These are phyloP conservation scores for Colletotrichum sp. DNA, from an alignment of 2,329 filamentous ascomycete species.

Conservation along the genomic window DNA sequence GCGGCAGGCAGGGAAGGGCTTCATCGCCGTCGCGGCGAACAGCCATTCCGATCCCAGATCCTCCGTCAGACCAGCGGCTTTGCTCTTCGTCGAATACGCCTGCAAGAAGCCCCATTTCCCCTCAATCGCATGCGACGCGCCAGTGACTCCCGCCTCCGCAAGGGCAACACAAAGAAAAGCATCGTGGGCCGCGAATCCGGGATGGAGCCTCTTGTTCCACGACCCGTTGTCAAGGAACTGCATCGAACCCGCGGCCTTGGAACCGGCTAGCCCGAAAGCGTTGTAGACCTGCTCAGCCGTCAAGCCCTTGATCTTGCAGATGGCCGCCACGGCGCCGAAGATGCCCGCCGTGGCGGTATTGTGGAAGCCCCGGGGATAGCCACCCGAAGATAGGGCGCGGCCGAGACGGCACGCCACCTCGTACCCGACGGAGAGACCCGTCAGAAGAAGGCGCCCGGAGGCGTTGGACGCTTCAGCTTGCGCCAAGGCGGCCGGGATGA, in stretches of 20 bases:
- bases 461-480: conserved; percentile 22
- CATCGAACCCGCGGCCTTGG: conserved; percentile 31
- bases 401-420: conserved; percentile 31
- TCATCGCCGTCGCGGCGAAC: conserved; percentile 27
- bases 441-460: neutral
- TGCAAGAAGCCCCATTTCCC: conserved; percentile 28
- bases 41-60: conserved; percentile 26
- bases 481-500: conserved; percentile 37
- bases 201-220: conserved; percentile 33
- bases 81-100: conserved; percentile 24
- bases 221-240: conserved; percentile 33
- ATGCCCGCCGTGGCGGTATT: conserved; percentile 30
- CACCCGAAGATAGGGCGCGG: conserved; percentile 26
- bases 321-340: conserved; percentile 30
- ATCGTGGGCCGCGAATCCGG: conserved; percentile 31
- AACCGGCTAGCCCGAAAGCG: conserved; percentile 29
- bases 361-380: conserved; percentile 30
- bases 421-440: conserved; percentile 28
- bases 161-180: conserved; percentile 29
- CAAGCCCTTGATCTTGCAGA: conserved; percentile 26
- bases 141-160: conserved; percentile 28
- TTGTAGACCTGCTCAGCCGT: conserved; percentile 21
- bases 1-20: conserved; percentile 27
- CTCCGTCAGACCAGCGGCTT: conserved; percentile 17
- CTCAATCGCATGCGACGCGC: conserved; percentile 27